Evolutionary conservation across 176 grass and related monocot species (phyloP), one percentile per base, ranked within the genome.

Genomic region (Microstegium vimineum): DNA sequence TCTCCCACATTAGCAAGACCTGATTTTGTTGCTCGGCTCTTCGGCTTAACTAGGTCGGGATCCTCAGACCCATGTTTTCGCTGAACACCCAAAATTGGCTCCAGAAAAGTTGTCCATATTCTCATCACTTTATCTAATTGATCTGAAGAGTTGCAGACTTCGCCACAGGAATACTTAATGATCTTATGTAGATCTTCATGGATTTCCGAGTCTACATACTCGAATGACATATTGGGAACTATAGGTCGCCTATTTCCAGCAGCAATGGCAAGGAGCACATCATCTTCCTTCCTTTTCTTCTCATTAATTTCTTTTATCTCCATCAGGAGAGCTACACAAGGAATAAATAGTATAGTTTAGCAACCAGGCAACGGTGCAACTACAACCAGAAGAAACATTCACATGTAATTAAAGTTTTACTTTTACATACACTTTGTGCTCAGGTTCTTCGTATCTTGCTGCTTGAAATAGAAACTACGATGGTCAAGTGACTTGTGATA

Each of bases 221-320:
- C 86, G 51, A 95, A 99, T 73, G 80, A 89, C 91, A 99, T 95
- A 85, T 99, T 93, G 15, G 96, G 96, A 85, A 95, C 80, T 70
- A 95, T 84, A 37, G 96, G 89, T 23, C 89, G 80, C 78, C 89
- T 89, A 86, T 92, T 99, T 78, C 93, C 91, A 67, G 93, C 93
- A 77, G 96, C 91, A 25, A 99, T 93, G 41, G 96, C 86, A 81
- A 93, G 89, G 60, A 99, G 96, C 11, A 95, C 83, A 62, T 98
- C 93, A 70, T 94, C 96, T 89, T 95, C 96, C 87, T 94, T 95
- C 64, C 91, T 80, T 90, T 95, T 94, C 85, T 95, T 99, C 87
- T 99, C 96, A 69, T 91, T 95, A 79, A 95, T 99, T 95, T 99
- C 96, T 93, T 95, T 99, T 63, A 99, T 95, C 87, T 99, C 96